phyloP scores from a whole-genome alignment of 2,329 filamentous ascomycete species.

The Huntiella abstrusa region DNA sequence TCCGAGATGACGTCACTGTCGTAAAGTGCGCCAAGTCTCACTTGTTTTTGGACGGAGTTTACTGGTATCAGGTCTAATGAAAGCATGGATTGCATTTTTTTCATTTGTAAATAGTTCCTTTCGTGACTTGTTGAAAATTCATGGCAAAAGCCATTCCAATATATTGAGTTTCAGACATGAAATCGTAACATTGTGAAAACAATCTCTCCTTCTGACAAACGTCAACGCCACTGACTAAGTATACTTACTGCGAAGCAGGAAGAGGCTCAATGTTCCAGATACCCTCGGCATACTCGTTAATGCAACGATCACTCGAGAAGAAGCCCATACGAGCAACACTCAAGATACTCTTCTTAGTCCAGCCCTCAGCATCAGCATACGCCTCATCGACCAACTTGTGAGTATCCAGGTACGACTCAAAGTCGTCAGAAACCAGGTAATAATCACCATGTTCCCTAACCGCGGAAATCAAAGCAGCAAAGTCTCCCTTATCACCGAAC shows the following conservation, averaged over 20 bases:
- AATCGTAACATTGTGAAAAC: no score
- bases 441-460: constrained; percentile 91
- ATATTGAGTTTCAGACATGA: no score
- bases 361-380: constrained; percentile 81
- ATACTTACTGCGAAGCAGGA: not conserved
- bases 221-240: no score
- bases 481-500: constrained; percentile 65
- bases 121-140: no score
- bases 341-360: constrained; percentile 77
- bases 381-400: constrained; percentile 81
- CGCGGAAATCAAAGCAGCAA: constrained; percentile 64
- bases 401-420: constrained; percentile 83
- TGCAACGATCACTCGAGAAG: constrained; percentile 87
- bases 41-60: no score
- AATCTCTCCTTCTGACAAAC: no score
- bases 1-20: no score
- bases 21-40: no score
- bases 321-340: constrained; percentile 91
- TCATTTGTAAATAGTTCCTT: no score
- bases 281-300: constrained; percentile 88
- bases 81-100: no score
- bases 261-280: constrained; percentile 96
- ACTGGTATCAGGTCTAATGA: no score
- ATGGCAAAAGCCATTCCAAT: no score
- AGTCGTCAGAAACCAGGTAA: constrained; percentile 95